These are phyloP conservation scores for Chenopodium suecicum DNA, from an alignment of 148 eudicot genomes.

Conservation along the genomic window DNA sequence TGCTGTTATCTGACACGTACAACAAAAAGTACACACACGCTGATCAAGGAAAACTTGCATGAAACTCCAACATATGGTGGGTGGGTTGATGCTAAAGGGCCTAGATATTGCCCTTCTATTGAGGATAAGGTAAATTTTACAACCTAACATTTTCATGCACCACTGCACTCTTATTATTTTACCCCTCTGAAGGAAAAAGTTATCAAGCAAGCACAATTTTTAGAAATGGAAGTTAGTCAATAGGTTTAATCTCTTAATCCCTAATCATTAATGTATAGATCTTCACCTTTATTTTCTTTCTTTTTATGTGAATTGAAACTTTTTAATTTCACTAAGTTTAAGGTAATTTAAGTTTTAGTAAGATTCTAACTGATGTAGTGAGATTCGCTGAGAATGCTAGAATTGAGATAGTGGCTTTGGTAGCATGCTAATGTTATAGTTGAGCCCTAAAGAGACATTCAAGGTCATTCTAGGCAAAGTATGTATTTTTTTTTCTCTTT, in stretches of 20 bases:
- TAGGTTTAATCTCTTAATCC: background rate
- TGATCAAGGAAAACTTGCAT: slow-evolving; percentile 90
- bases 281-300: background rate
- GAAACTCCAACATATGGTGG: slow-evolving; percentile 99
- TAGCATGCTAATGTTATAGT: background rate
- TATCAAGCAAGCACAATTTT: background rate
- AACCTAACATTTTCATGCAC: background rate
- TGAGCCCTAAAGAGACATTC: background rate
- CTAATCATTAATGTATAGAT: background rate
- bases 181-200: background rate
- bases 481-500: background rate
- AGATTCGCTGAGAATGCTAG: background rate
- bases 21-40: slow-evolving; percentile 76
- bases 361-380: background rate
- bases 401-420: background rate
- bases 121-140: slow-evolving; percentile 79
- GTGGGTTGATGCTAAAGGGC: slow-evolving; percentile 99
- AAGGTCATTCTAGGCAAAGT: background rate
- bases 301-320: background rate
- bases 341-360: background rate
- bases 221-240: background rate
- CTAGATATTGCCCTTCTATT: slow-evolving; percentile 99
- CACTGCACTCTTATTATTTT: background rate
- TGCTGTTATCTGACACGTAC: slow-evolving; percentile 99
- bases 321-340: background rate